Percentiles rank a stretch among this genome's conserved stretches.
phyloP scores from a whole-genome alignment of 306 rosid species.

The Pyrus communis region DNA sequence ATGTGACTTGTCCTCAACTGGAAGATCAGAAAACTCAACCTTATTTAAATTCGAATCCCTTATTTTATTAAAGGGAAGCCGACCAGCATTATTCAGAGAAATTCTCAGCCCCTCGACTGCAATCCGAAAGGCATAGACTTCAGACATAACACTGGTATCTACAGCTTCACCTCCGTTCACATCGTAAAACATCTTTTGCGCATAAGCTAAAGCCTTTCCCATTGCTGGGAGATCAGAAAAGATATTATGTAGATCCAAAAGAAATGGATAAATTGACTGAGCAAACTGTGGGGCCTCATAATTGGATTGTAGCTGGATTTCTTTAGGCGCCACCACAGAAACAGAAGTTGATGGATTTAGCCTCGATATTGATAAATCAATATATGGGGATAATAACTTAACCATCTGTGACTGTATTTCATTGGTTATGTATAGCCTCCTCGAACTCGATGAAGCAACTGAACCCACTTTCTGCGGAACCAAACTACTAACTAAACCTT shows the following conservation, averaged over 20 bases:
- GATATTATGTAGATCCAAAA: conserved; percentile 53
- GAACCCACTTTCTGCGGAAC: conserved; percentile 42
- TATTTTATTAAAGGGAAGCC: conserved; percentile 23
- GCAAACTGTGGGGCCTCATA: conserved; percentile 63
- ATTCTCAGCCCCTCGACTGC: conserved; percentile 77
- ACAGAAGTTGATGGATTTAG: conserved; percentile 15
- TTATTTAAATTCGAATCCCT: conserved; percentile 8
- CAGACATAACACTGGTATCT: conserved; percentile 40
- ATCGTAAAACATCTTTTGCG: conserved; percentile 55
- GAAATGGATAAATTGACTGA: conserved; percentile 56
- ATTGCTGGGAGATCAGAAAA: conserved; percentile 53
- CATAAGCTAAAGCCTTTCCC: conserved; percentile 57
- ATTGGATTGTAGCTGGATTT: conserved; percentile 25
- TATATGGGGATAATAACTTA: conserved; percentile 31
- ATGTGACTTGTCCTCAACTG: conserved; percentile 55
- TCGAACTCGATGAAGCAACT: conserved; percentile 15
- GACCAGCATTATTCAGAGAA: conserved; percentile 55
- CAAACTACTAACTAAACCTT: conserved; percentile 40
- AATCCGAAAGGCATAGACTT: conserved; percentile 51
- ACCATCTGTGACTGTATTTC: conserved; percentile 34
- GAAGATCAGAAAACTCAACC: conserved; percentile 48
- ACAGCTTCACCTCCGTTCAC: conserved; percentile 63
- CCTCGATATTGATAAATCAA: conserved; percentile 21
- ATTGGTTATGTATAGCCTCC: conserved; percentile 30
- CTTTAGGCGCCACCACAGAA: conserved; percentile 18